These are phyloP conservation scores for Actinomortierella ambigua DNA, from an alignment of 371 early-diverging fungal genomes.

Conservation along the genomic window DNA sequence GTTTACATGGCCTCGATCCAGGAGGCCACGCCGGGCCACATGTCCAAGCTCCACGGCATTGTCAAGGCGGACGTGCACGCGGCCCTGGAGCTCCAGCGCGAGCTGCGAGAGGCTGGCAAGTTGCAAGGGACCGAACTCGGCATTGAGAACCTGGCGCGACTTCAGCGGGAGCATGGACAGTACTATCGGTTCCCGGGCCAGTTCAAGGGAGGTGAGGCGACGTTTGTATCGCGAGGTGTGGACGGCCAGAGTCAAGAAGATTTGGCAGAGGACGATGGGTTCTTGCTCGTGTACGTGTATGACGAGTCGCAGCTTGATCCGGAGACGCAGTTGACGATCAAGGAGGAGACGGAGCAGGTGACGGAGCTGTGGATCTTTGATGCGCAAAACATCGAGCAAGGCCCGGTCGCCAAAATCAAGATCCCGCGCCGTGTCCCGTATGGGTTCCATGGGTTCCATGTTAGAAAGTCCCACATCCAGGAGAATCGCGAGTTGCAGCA, in stretches of 20 bases:
- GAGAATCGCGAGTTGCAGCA: constrained; percentile 9
- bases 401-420: constrained; percentile 24
- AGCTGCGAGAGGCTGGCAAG: constrained; percentile 1
- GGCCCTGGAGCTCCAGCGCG: constrained; percentile 11
- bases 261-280: neutral
- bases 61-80: constrained; percentile 25
- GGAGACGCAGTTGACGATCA: neutral
- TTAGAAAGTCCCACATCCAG: constrained; percentile 29
- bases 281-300: neutral
- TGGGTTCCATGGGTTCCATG: constrained; percentile 34
- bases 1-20: constrained; percentile 20
- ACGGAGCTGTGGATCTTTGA: constrained; percentile 44
- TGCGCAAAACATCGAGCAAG: constrained; percentile 22
- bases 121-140: constrained; percentile 18
- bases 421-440: constrained; percentile 41
- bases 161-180: neutral
- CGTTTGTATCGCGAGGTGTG: neutral
- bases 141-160: constrained; percentile 5
- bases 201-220: neutral
- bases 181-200: neutral
- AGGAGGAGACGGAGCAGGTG: constrained; percentile 17
- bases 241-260: neutral
- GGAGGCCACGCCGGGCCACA: constrained; percentile 6
- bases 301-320: neutral
- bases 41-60: constrained; percentile 16